Conservation (phyloP, 805 yeast species). For the Saturnispora serradocipensis region DNA sequence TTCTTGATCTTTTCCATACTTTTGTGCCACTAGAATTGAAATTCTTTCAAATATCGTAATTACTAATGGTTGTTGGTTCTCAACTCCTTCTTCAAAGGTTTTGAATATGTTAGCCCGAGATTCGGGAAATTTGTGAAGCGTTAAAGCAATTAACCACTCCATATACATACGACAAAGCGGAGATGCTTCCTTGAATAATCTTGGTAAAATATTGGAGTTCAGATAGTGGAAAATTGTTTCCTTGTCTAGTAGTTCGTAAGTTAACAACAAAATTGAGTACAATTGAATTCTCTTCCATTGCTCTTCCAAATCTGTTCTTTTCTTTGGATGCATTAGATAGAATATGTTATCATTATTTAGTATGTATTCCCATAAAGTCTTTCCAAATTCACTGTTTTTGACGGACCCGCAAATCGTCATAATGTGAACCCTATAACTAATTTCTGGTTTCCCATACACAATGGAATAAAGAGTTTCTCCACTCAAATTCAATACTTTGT, state of each 20-base stretch:
- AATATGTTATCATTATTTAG: slow-evolving; percentile 30
- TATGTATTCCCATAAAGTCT: slow-evolving; percentile 28
- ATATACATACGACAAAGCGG: slow-evolving; percentile 67
- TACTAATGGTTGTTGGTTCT: slow-evolving; percentile 36
- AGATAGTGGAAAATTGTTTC: slow-evolving; percentile 21
- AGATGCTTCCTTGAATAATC: slow-evolving; percentile 57
- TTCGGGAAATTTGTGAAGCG: slow-evolving; percentile 28
- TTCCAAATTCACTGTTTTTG: slow-evolving; percentile 24
- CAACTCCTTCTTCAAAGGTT: slow-evolving; percentile 26
- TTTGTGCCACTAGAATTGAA: slow-evolving; percentile 43
- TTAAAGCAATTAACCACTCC: slow-evolving; percentile 66
- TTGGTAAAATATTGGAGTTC: slow-evolving; percentile 21
- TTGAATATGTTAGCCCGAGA: slow-evolving; percentile 16
- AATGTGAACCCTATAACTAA: slow-evolving; percentile 41
- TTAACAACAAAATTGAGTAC: slow-evolving; percentile 42
- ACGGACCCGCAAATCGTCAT: slow-evolving; percentile 37
- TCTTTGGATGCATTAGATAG: slow-evolving; percentile 40
- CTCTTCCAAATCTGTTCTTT: slow-evolving; percentile 59
- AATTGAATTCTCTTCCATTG: slow-evolving; percentile 54
- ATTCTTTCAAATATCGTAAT: slow-evolving; percentile 60
- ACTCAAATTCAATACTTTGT: slow-evolving; percentile 30
- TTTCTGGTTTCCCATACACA: slow-evolving; percentile 52
- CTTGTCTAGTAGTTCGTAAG: slow-evolving; percentile 30
- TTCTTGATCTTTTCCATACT: slow-evolving; percentile 26
- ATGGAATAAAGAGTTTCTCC: slow-evolving; percentile 34